Conservation (phyloP, 768 basidiomycete species). For the Hericium coralloides region DNA sequence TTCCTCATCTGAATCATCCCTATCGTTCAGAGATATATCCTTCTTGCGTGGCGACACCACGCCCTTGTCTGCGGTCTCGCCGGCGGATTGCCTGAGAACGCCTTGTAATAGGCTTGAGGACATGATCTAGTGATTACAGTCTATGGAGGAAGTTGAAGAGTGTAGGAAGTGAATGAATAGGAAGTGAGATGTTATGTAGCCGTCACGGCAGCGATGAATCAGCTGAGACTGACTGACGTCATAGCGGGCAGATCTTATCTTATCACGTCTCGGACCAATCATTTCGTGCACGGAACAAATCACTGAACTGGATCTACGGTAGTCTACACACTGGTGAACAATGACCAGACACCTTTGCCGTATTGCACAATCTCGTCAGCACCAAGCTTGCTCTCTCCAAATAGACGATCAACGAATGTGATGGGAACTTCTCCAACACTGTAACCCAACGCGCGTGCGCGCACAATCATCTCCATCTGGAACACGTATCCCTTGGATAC, state of each 20-base stretch:
- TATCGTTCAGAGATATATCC: constrained; percentile 29
- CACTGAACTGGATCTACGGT: not conserved
- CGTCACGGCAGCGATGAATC: not conserved
- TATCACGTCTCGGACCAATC: not conserved
- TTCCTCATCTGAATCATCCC: constrained; percentile 52
- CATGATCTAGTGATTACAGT: constrained; percentile 3
- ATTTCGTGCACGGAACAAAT: not conserved
- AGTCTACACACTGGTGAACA: constrained; percentile 55
- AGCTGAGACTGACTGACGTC: not conserved
- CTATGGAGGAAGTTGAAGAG: not conserved
- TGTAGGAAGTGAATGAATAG: not conserved
- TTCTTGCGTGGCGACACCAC: constrained; percentile 7
- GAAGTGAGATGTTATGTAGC: not conserved
- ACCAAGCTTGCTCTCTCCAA: constrained; percentile 88
- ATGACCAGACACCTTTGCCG: constrained; percentile 72
- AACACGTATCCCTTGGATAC: constrained; percentile 90
- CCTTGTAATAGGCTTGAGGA: constrained; percentile 48
- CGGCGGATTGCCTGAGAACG: constrained; percentile 49
- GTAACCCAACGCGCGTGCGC: constrained; percentile 77
- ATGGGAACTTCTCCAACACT: constrained; percentile 87
- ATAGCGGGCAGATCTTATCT: not conserved
- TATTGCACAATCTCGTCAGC: constrained; percentile 85
- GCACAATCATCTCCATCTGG: constrained; percentile 98
- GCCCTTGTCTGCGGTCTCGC: constrained; percentile 25
- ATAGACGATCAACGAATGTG: constrained; percentile 90